phyloP scores from a whole-genome alignment of 495 filamentous ascomycete genomes.

The Podospora pseudopauciseta region DNA sequence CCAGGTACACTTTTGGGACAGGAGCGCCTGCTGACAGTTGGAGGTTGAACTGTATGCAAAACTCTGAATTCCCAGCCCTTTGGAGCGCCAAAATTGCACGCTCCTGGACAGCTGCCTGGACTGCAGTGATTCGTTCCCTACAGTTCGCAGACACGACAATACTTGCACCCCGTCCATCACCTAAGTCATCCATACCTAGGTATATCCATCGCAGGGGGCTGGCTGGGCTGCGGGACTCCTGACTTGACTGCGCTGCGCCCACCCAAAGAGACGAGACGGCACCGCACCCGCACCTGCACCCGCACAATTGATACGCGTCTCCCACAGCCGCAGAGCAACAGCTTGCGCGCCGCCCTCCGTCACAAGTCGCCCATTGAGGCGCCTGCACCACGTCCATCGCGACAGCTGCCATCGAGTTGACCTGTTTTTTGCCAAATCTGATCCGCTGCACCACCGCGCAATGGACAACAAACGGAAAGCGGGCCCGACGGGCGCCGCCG shows the following conservation, averaged over 20 bases:
- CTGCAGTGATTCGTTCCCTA: background rate
- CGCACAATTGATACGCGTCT: background rate
- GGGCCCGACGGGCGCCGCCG: slow-evolving; percentile 38
- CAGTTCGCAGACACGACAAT: background rate
- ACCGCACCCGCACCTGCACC: slow-evolving; percentile 9
- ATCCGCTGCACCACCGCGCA: slow-evolving; percentile 14
- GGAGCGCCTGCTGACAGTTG: background rate
- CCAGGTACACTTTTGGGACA: background rate
- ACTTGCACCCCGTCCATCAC: background rate
- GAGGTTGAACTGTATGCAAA: slow-evolving; percentile 1
- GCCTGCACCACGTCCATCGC: slow-evolving; percentile 11
- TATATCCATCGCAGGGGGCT: background rate
- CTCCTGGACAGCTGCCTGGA: background rate
- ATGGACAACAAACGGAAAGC: slow-evolving; percentile 73
- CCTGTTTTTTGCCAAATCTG: background rate
- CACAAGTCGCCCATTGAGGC: slow-evolving; percentile 23
- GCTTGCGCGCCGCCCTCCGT: slow-evolving; percentile 20
- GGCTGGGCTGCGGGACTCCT: background rate
- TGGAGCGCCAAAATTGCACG: background rate
- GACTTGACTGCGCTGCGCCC: slow-evolving; percentile 11
- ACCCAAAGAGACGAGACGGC: slow-evolving; percentile 20
- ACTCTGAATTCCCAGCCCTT: slow-evolving; percentile 3
- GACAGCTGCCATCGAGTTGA: background rate
- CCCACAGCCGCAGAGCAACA: slow-evolving; percentile 12
- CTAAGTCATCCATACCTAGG: background rate